A percentile compares a stretch with the other conserved stretches of the same genome.
Evolutionary conservation across 768 basidiomycete genomes (phyloP).

Genomic region (Amanita molliuscula): DNA sequence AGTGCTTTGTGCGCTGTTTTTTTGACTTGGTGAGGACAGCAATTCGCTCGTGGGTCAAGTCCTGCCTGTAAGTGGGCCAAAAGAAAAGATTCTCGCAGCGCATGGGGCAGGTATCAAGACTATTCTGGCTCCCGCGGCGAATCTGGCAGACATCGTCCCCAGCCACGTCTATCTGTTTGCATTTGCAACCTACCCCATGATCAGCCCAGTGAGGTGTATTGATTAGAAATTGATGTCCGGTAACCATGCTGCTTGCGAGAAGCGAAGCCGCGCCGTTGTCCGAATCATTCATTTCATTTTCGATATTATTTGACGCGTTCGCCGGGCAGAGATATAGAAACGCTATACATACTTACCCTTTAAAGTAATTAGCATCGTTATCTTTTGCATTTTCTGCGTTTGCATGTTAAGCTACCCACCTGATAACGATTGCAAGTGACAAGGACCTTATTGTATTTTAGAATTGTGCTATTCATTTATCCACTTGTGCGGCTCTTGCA

Average conservation of each 20-base stretch:
- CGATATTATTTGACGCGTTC: neutral
- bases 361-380: neutral
- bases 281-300: too few species aligned
- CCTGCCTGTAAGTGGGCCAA: conserved; percentile 89
- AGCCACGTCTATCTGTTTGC: too few species aligned
- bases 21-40: conserved; percentile 34
- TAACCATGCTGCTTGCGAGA: too few species aligned
- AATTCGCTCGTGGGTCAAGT: conserved; percentile 92
- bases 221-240: too few species aligned
- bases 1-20: conserved; percentile 15
- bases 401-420: neutral
- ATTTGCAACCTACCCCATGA: too few species aligned
- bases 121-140: conserved; percentile 78
- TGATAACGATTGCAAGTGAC: neutral
- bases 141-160: conserved; percentile 90
- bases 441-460: neutral
- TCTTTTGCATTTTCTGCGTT: neutral
- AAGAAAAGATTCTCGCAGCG: conserved; percentile 94
- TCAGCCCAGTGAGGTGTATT: too few species aligned
- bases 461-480: neutral
- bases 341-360: neutral
- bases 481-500: too few species aligned
- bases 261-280: too few species aligned
- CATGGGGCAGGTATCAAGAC: conserved; percentile 96
- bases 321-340: neutral